Conservation (phyloP, 2,329 filamentous ascomycete species). For the Penicillium concentricum region DNA sequence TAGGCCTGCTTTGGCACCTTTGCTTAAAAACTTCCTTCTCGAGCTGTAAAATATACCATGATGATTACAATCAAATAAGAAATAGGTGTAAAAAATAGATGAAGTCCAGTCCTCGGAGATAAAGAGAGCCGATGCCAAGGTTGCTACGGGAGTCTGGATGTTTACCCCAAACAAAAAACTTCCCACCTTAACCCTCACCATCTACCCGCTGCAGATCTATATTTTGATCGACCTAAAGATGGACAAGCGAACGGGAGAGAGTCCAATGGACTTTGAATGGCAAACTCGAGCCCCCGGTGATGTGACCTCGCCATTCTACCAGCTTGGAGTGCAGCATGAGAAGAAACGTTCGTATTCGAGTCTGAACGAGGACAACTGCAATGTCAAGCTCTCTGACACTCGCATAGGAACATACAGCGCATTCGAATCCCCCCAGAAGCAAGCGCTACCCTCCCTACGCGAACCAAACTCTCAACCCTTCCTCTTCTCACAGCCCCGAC, state of each 20-base stretch:
- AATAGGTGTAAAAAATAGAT: neutral
- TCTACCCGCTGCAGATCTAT: slow-evolving; percentile 6
- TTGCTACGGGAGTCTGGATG: slow-evolving; percentile 18
- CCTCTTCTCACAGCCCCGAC: slow-evolving; percentile 47
- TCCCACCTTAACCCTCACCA: slow-evolving; percentile 10
- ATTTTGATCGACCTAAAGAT: slow-evolving; percentile 25
- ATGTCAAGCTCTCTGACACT: neutral
- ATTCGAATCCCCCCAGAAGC: slow-evolving; percentile 52
- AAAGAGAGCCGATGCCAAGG: slow-evolving; percentile 8
- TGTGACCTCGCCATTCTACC: slow-evolving; percentile 48
- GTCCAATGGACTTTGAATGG: slow-evolving; percentile 54
- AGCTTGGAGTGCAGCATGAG: slow-evolving; percentile 46
- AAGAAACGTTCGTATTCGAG: slow-evolving; percentile 45
- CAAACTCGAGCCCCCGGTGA: slow-evolving; percentile 47
- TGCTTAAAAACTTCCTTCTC: neutral
- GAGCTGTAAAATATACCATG: neutral
- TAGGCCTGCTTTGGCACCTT: neutral
- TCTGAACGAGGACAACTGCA: slow-evolving; percentile 2
- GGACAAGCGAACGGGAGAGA: slow-evolving; percentile 43
- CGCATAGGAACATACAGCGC: slow-evolving; percentile 39
- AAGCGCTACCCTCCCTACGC: slow-evolving; percentile 46
- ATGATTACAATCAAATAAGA: neutral
- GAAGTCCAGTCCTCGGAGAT: neutral
- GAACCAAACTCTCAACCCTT: slow-evolving; percentile 52
- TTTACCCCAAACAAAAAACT: slow-evolving; percentile 27